Percentiles rank a stretch among this genome's conserved stretches.
phyloP scores from a whole-genome alignment of 345 rosid species.

The Eucalyptus sp. region DNA sequence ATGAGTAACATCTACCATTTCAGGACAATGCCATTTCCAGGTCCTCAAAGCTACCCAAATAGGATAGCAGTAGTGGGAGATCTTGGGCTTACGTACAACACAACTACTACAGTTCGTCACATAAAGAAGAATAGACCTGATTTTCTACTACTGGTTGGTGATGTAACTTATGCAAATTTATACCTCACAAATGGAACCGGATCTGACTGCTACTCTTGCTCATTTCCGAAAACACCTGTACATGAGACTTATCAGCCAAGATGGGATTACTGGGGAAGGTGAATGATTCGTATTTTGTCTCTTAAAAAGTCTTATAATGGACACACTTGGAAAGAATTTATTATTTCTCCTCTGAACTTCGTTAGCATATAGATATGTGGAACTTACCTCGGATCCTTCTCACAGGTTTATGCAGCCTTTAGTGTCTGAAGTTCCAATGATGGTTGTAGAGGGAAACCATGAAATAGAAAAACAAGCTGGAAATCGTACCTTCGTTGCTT shows the following conservation, averaged over 20 bases:
- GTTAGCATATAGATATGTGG: not conserved
- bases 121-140: constrained; percentile 61
- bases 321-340: not conserved
- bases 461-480: constrained; percentile 71
- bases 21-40: constrained; percentile 64
- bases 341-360: not conserved
- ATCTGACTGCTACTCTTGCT: constrained; percentile 37
- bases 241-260: constrained; percentile 91
- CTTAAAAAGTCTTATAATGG: not conserved
- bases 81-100: constrained; percentile 79
- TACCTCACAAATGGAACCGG: constrained; percentile 56
- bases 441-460: constrained; percentile 90
- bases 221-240: constrained; percentile 43
- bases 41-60: constrained; percentile 38
- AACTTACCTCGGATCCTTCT: not conserved
- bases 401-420: constrained; percentile 76
- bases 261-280: constrained; percentile 99
- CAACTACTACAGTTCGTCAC: constrained; percentile 53
- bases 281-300: not conserved
- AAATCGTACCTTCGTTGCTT: constrained; percentile 56
- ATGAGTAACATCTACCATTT: constrained; percentile 48
- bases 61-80: constrained; percentile 73
- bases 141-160: constrained; percentile 72
- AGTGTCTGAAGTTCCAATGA: constrained; percentile 57
- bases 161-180: constrained; percentile 67